These are phyloP conservation scores for Ilyonectria mors-panacis DNA, from an alignment of 2,329 filamentous ascomycete species.

Conservation along the genomic window DNA sequence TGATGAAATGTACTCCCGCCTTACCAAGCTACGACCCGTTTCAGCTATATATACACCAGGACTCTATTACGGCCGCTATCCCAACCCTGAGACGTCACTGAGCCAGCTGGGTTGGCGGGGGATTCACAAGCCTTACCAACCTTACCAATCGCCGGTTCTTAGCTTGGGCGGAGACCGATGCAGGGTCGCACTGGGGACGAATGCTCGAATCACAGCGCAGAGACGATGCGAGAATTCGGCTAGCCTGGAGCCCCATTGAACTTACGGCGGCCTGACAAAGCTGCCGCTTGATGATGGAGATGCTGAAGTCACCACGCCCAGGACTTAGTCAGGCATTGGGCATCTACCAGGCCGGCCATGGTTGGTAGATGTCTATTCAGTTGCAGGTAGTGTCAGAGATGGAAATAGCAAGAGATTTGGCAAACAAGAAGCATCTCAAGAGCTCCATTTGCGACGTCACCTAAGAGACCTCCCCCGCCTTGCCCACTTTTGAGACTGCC, in stretches of 20 bases:
- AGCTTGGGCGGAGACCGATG: conserved; percentile 7
- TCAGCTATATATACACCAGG: not conserved
- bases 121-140: conserved; percentile 10
- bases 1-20: not conserved
- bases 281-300: conserved; percentile 7
- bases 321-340: conserved; percentile 25
- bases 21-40: not conserved
- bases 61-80: no score
- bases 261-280: conserved; percentile 26
- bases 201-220: conserved; percentile 6
- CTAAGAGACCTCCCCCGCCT: no score
- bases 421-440: no score
- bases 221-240: conserved; percentile 7
- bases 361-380: not conserved
- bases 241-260: conserved; percentile 16
- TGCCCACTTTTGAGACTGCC: no score
- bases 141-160: conserved; percentile 24
- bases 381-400: no score
- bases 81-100: conserved; percentile 6
- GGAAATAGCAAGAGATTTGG: no score
- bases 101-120: conserved; percentile 10
- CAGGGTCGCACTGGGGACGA: not conserved
- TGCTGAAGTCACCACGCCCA: conserved; percentile 23
- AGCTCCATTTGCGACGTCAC: no score
- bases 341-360: not conserved